These are phyloP conservation scores for Saccharomycopsis sp. DNA, from an alignment of 805 yeast genomes.

Conservation along the genomic window DNA sequence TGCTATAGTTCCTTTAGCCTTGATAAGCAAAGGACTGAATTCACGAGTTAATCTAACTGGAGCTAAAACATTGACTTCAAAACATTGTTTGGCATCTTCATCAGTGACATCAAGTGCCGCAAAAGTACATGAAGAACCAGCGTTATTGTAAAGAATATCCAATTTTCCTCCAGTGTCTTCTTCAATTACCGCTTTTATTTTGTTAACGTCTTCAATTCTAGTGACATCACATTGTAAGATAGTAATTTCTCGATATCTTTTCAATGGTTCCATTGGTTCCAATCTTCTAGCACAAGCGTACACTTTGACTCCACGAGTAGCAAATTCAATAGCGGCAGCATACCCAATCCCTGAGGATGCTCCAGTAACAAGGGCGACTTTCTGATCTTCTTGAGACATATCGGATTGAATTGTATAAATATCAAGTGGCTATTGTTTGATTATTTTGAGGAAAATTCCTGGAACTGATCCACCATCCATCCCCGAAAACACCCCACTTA, in stretches of 20 bases:
- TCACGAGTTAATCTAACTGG: constrained; percentile 59
- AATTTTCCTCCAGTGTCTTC: constrained; percentile 41
- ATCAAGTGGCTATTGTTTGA: no score
- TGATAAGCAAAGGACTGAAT: constrained; percentile 47
- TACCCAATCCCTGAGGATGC: constrained; percentile 53
- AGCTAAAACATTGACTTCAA: constrained; percentile 64
- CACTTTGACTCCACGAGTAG: constrained; percentile 45
- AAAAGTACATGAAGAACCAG: constrained; percentile 67
- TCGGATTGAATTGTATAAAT: no score
- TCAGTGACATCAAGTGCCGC: constrained; percentile 65
- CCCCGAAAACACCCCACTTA: no score
- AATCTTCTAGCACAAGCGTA: constrained; percentile 70
- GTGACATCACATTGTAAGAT: constrained; percentile 55
- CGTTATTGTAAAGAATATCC: constrained; percentile 65
- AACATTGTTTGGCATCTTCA: constrained; percentile 42
- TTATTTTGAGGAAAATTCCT: no score
- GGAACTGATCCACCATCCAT: no score
- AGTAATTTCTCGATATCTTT: constrained; percentile 33
- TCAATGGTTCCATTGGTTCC: constrained; percentile 49
- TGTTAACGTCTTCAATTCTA: constrained; percentile 38
- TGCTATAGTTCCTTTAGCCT: constrained; percentile 60
- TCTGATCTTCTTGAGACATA: no score
- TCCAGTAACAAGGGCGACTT: constrained; percentile 42
- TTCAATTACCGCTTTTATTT: constrained; percentile 36
- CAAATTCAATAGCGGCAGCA: constrained; percentile 43